A percentile compares a stretch with the other conserved stretches of the same genome.
Conservation (phyloP, 139 green algal species). For the Ettlia oleoabundans region DNA sequence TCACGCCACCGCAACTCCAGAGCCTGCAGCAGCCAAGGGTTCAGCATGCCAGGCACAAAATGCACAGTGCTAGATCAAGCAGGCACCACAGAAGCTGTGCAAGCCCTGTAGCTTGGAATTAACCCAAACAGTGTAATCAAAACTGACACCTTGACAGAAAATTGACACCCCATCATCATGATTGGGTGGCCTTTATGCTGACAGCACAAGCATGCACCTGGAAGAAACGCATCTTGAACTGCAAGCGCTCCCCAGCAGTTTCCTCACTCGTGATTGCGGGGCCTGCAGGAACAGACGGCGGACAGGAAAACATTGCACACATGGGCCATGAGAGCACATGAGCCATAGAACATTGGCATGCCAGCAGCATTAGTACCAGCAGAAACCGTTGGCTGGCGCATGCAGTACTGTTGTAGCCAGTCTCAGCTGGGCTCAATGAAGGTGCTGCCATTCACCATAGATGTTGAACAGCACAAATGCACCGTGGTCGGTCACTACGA, state of each 20-base stretch:
- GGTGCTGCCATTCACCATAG: slow-evolving; percentile 19
- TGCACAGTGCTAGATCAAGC: background rate
- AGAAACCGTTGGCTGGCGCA: background rate
- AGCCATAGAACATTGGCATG: too few species aligned
- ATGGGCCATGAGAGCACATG: too few species aligned
- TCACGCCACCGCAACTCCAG: slow-evolving; percentile 54
- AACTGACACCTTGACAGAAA: too few species aligned
- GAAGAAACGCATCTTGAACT: slow-evolving; percentile 56
- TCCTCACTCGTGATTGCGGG: slow-evolving; percentile 60
- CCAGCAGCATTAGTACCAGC: too few species aligned
- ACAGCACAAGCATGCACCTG: background rate
- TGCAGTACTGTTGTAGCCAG: background rate
- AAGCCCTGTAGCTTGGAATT: too few species aligned
- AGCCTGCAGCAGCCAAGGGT: slow-evolving; percentile 11
- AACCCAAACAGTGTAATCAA: too few species aligned
- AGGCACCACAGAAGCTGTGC: background rate
- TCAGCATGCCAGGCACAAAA: background rate
- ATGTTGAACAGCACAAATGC: slow-evolving; percentile 69
- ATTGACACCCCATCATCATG: too few species aligned
- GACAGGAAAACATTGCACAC: background rate
- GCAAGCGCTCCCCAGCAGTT: slow-evolving; percentile 39
- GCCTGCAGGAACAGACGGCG: background rate
- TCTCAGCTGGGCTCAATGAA: background rate
- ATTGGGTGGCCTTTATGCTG: background rate
- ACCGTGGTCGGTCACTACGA: slow-evolving; percentile 66